phyloP scores from a whole-genome alignment of 495 filamentous ascomycete species.

The Hypoxylon rickii region DNA sequence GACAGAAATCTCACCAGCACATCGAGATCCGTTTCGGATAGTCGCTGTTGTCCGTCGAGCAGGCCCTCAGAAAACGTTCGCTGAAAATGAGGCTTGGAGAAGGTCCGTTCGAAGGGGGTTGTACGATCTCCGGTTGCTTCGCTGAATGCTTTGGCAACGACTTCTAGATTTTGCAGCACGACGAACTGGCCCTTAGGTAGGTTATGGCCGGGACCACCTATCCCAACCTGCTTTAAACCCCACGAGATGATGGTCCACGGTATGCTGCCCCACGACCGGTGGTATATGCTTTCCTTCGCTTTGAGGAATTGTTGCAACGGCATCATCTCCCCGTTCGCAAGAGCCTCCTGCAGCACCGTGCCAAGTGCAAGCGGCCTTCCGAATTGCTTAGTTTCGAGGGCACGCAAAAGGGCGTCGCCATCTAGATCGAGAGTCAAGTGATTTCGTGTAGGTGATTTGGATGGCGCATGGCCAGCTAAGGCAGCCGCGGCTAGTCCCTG shows the following conservation, averaged over 20 bases:
- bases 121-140: conserved; percentile 52
- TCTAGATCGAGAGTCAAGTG: conserved; percentile 69
- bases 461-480: conserved; percentile 59
- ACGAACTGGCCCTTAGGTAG: conserved; percentile 61
- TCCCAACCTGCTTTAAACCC: conserved; percentile 72
- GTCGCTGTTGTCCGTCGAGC: conserved; percentile 47
- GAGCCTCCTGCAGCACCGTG: conserved; percentile 77
- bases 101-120: conserved; percentile 66
- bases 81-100: conserved; percentile 66
- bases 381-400: conserved; percentile 76
- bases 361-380: conserved; percentile 84
- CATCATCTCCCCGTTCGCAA: conserved; percentile 69
- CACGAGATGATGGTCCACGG: conserved; percentile 68
- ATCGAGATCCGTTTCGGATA: conserved; percentile 69
- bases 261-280: conserved; percentile 51
- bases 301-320: conserved; percentile 65
- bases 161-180: conserved; percentile 63
- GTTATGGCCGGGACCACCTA: conserved; percentile 57
- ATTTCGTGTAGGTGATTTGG: conserved; percentile 45
- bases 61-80: conserved; percentile 61
- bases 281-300: conserved; percentile 66
- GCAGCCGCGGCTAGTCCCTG: conserved; percentile 70
- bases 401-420: conserved; percentile 64
- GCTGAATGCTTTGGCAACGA: conserved; percentile 51
- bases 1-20: conserved; percentile 73